phyloP scores from a whole-genome alignment of 495 filamentous ascomycete genomes.

The Hyaloscypha finlandica region DNA sequence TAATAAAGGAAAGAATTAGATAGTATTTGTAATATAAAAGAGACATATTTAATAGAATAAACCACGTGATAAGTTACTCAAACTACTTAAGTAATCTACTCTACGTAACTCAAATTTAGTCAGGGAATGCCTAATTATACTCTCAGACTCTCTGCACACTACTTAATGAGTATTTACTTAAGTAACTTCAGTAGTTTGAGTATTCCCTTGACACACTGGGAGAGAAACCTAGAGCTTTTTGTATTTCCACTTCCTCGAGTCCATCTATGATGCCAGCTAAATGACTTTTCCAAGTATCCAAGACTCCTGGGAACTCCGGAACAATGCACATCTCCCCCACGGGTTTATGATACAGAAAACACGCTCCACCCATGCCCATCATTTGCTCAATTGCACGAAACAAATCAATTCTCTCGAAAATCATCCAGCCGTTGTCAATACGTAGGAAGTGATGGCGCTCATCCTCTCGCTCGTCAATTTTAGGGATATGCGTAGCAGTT shows the following conservation, averaged over 20 bases:
- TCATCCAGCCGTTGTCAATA: constrained; percentile 37
- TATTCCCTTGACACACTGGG: too few species aligned
- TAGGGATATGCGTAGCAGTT: constrained; percentile 79
- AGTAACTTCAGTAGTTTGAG: too few species aligned
- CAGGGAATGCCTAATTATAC: too few species aligned
- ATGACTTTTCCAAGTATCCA: background rate
- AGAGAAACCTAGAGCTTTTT: background rate
- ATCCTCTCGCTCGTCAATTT: constrained; percentile 90
- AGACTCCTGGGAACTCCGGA: background rate
- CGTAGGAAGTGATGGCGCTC: constrained; percentile 81
- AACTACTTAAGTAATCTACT: too few species aligned
- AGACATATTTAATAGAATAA: too few species aligned
- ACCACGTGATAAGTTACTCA: too few species aligned
- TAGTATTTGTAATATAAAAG: too few species aligned
- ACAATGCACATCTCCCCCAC: background rate
- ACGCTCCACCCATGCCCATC: background rate
- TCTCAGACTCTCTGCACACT: too few species aligned
- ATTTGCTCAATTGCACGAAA: constrained; percentile 6
- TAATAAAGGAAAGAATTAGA: too few species aligned
- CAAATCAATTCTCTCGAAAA: background rate
- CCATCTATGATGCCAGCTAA: background rate
- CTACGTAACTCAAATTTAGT: too few species aligned
- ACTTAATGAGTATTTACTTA: too few species aligned
- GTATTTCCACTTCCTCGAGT: background rate
- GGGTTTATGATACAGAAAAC: background rate